Conservation (phyloP, 1,139 yeast species). For the Debaryomyces coudertii region DNA sequence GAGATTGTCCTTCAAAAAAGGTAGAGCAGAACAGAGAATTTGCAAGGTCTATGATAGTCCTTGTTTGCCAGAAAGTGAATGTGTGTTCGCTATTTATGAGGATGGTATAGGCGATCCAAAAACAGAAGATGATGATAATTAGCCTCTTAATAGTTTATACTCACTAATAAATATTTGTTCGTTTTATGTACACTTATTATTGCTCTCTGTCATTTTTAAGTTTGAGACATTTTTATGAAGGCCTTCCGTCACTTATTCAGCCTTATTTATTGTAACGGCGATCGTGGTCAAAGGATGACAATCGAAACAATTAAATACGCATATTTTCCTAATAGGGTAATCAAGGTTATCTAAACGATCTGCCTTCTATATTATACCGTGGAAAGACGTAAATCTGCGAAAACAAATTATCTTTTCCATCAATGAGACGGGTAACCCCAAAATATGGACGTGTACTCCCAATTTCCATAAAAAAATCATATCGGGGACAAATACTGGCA, state of each 20-base stretch:
- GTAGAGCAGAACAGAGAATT: conserved; percentile 87
- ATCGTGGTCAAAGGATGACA: not conserved
- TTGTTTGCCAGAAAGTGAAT: conserved; percentile 92
- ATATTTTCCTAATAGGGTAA: not conserved
- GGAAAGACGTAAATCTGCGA: conserved; percentile 11
- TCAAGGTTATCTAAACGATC: conserved; percentile 18
- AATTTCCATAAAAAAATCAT: conserved; percentile 5
- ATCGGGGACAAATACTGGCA: conserved; percentile 2
- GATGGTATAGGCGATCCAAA: conserved; percentile 97
- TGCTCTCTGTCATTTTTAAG: not conserved
- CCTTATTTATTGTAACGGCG: not conserved
- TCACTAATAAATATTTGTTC: conserved; percentile 1
- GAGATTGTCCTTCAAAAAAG: conserved; percentile 84
- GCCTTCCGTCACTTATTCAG: not conserved
- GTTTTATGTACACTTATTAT: not conserved
- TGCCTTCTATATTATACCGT: conserved; percentile 11
- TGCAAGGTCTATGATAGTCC: conserved; percentile 96
- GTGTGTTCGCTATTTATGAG: conserved; percentile 93
- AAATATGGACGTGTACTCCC: conserved; percentile 12
- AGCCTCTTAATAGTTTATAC: conserved; percentile 2
- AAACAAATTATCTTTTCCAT: conserved; percentile 41
- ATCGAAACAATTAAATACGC: not conserved
- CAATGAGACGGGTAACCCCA: conserved; percentile 22
- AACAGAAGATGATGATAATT: conserved; percentile 59
- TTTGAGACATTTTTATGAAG: not conserved